Evolutionary conservation across 108 stramenopile species (phyloP).

Genomic region (Pseudonitzschia multistriata): DNA sequence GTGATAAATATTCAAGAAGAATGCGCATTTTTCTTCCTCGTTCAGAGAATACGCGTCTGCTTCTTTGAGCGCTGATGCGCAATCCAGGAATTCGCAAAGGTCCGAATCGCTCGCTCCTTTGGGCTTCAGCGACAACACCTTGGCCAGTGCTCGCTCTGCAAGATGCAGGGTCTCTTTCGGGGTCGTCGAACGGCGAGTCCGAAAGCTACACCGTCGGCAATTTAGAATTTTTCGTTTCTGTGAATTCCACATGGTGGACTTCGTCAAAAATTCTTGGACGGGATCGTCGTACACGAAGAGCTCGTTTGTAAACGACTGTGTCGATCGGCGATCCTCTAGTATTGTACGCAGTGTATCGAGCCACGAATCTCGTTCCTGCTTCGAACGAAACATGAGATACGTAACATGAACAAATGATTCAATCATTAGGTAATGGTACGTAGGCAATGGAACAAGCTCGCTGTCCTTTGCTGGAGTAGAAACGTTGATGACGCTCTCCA

Average conservation of each 20-base stretch:
- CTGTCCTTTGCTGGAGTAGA: constrained; percentile 13
- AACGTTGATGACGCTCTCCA: constrained; percentile 36
- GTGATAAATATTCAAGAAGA: constrained; percentile 81
- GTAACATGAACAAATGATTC: constrained; percentile 54
- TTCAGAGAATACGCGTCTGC: constrained; percentile 34
- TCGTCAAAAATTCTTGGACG: constrained; percentile 54
- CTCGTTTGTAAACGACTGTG: constrained; percentile 19
- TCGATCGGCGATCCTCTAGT: not conserved
- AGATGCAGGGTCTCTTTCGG: constrained; percentile 31
- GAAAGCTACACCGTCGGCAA: constrained; percentile 53
- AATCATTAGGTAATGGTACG: constrained; percentile 43
- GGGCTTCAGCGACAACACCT: constrained; percentile 30
- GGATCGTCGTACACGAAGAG: constrained; percentile 47
- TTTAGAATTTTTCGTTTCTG: constrained; percentile 63
- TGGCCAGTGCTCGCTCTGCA: constrained; percentile 39
- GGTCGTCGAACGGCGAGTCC: constrained; percentile 10
- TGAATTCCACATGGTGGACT: constrained; percentile 60
- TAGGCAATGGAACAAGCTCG: constrained; percentile 33
- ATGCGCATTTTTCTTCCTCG: constrained; percentile 44
- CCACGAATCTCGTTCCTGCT: constrained; percentile 36
- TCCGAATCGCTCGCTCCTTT: constrained; percentile 31
- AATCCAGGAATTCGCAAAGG: constrained; percentile 51
- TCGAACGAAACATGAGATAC: constrained; percentile 53
- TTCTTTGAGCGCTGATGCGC: constrained; percentile 48
- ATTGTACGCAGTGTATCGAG: not conserved